Percentiles rank a stretch among this genome's conserved stretches.
Evolutionary conservation across 495 filamentous ascomycete genomes (phyloP).

Genomic region (Penicillium waksmanii): DNA sequence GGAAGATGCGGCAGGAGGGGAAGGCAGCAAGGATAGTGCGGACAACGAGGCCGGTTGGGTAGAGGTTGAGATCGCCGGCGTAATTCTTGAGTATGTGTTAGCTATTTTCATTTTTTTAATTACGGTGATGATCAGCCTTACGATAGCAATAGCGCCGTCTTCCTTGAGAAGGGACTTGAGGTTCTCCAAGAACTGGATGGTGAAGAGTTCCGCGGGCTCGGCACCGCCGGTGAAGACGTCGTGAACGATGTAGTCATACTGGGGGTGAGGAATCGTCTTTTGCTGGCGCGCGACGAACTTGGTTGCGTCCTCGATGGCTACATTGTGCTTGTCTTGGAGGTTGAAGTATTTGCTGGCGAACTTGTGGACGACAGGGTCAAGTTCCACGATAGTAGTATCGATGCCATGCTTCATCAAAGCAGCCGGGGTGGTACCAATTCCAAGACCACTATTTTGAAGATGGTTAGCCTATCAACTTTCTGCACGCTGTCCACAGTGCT

Average conservation of each 20-base stretch:
- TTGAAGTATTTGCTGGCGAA: slow-evolving; percentile 84
- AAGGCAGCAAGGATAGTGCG: slow-evolving; percentile 73
- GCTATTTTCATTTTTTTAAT: slow-evolving; percentile 2
- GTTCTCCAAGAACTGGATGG: slow-evolving; percentile 73
- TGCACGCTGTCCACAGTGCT: not conserved
- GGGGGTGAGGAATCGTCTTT: slow-evolving; percentile 43
- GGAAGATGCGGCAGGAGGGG: slow-evolving; percentile 80
- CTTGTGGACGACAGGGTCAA: slow-evolving; percentile 85
- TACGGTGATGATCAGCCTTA: slow-evolving; percentile 45
- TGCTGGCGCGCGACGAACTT: slow-evolving; percentile 64
- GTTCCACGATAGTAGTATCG: slow-evolving; percentile 88
- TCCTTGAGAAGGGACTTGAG: slow-evolving; percentile 70
- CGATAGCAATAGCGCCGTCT: slow-evolving; percentile 87
- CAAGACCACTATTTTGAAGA: slow-evolving; percentile 68
- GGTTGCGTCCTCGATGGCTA: slow-evolving; percentile 81
- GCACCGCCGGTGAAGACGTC: slow-evolving; percentile 99
- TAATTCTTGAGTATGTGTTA: slow-evolving; percentile 69
- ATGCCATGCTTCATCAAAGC: slow-evolving; percentile 87
- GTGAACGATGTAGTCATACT: slow-evolving; percentile 91
- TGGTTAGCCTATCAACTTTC: not conserved
- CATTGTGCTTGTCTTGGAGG: slow-evolving; percentile 75
- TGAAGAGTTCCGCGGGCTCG: slow-evolving; percentile 87
- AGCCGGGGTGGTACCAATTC: slow-evolving; percentile 86
- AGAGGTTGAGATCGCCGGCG: slow-evolving; percentile 83
- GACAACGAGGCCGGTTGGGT: slow-evolving; percentile 70